Evolutionary conservation across 352 stramenopile genomes (phyloP).

Genomic region (Halophytophthora batemanensis): DNA sequence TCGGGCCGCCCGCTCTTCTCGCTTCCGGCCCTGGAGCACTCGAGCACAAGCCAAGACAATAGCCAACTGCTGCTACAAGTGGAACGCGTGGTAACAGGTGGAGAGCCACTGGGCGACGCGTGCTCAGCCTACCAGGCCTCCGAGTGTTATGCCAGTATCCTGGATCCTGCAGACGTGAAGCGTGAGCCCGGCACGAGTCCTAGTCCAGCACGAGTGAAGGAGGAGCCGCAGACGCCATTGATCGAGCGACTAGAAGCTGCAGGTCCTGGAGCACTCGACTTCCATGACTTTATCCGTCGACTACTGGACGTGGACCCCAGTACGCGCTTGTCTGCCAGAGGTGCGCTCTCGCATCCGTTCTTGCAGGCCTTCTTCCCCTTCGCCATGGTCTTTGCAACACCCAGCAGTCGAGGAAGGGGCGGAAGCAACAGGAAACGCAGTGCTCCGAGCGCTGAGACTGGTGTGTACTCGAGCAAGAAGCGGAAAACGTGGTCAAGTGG

Average conservation of each 20-base stretch:
- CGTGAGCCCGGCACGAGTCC: conserved; percentile 10
- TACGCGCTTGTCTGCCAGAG: conserved; percentile 41
- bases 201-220: too few relatives aligned
- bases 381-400: conserved; percentile 40
- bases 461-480: conserved; percentile 12
- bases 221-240: conserved; percentile 6
- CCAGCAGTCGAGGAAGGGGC: conserved; percentile 2
- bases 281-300: conserved; percentile 51
- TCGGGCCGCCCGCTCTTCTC: conserved; percentile 58
- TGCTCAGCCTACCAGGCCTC: conserved; percentile 30
- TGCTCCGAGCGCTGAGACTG: neutral
- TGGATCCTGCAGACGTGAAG: conserved; percentile 1
- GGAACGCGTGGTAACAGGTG: conserved; percentile 31
- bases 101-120: conserved; percentile 17
- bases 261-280: conserved; percentile 22
- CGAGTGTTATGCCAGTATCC: conserved; percentile 17
- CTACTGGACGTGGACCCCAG: conserved; percentile 50
- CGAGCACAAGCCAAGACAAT: conserved; percentile 23
- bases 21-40: conserved; percentile 10
- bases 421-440: conserved; percentile 1
- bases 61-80: conserved; percentile 45
- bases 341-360: conserved; percentile 66
- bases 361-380: conserved; percentile 70
- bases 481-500: conserved; percentile 11
- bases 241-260: conserved; percentile 30